Base-by-base conservation (phyloP, 169 alveolate genomes). In the Eimeria maxima region DNA sequence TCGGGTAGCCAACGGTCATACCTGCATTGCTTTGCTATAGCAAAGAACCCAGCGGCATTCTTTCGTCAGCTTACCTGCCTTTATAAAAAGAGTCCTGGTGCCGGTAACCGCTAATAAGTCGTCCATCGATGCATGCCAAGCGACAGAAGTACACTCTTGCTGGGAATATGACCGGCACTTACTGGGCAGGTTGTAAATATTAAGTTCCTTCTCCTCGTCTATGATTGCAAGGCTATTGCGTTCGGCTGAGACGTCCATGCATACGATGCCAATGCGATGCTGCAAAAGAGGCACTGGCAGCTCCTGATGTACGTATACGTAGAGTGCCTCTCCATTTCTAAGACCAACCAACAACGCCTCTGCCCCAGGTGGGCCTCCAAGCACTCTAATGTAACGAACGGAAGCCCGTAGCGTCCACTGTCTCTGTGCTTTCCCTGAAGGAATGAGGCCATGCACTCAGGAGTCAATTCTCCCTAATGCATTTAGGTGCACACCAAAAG, bases 341-440 rank as follows among this genome's bases (percentile, higher is more conserved):
- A 98, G 95, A 2, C 99, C 99, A 24, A 98, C 98, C 18, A 98
- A 91, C 84, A 98, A 93, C 44, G 99, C 98, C 97, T 99, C 99
- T 67, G 98, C 97, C 94, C 98, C 97, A 14, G 99, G 98, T 0
- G 98, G 98, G 18, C 99, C 99, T 22, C 99, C 99, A 47, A 98
- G 97, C 24, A 98, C 98, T 95, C 98, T 96, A 13, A 99, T 96
- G 81, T 93, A 96, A 7, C 98, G 97, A 92, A 99, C 97, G 91
- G 95, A 96, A 18, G 99, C 96, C 57, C 98, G 99, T 57, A 99
- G 96, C 33, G 97, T 96, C 99, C 99, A 99, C 78, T 98, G 99
- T 90, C 99, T 95, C 95, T 98, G 99, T 42, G 97, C 95, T n/a
- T 97, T 98, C 65, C 99, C 99, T 78, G 97, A 53, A 55, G 29